A percentile compares a stretch with the other conserved stretches of the same genome.
These are phyloP conservation scores for Sugiyamaella lignohabitans DNA, from an alignment of 805 yeast genomes.

Conservation along the genomic window DNA sequence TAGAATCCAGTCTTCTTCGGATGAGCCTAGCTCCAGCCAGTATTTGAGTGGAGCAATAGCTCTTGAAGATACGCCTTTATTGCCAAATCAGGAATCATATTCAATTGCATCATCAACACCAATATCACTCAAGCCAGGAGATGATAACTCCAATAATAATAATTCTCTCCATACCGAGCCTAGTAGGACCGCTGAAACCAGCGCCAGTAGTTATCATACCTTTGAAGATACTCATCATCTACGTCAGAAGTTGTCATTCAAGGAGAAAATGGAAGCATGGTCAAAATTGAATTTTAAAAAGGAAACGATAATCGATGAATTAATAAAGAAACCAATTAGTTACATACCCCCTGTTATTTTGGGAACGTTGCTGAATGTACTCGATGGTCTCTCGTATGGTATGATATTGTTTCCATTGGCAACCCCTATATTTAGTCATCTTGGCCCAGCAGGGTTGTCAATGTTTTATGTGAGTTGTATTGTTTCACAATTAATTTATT, in stretches of 20 bases:
- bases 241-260: not conserved
- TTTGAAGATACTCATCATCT: constrained; percentile 1
- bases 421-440: constrained; percentile 61
- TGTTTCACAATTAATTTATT: constrained; percentile 81
- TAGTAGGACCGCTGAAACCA: not conserved
- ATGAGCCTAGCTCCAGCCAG: not conserved
- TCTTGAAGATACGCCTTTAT: not conserved
- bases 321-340: constrained; percentile 33
- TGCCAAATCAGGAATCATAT: not conserved
- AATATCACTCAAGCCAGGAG: not conserved
- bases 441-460: constrained; percentile 86
- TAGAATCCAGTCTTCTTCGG: not conserved
- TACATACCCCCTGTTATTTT: constrained; percentile 76
- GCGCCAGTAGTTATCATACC: constrained; percentile 1
- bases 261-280: constrained; percentile 2
- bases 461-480: constrained; percentile 91
- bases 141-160: not conserved
- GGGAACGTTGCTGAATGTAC: constrained; percentile 76
- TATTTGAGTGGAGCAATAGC: too few species aligned
- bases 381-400: constrained; percentile 93
- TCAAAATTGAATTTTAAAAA: constrained; percentile 2
- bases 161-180: not conserved
- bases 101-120: not conserved
- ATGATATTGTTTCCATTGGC: constrained; percentile 96
- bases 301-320: not conserved